phyloP scores from a whole-genome alignment of 257 asterid genomes.

The Solanum corneliomulleri region DNA sequence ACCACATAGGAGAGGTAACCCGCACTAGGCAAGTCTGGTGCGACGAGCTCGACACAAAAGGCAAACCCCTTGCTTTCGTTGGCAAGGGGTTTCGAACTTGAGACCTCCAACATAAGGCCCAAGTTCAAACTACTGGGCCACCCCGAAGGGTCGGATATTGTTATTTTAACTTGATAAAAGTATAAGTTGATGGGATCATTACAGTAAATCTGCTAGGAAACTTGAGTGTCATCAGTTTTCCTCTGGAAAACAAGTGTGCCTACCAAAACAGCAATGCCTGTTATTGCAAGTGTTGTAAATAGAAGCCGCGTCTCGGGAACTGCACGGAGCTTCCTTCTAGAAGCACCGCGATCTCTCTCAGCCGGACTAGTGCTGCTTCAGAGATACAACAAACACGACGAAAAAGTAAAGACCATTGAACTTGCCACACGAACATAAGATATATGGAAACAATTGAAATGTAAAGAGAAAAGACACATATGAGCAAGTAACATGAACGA shows the following conservation, averaged over 20 bases:
- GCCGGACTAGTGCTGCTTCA: constrained; percentile 46
- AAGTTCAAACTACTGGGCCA: too few relatives aligned
- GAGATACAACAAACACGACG: not conserved
- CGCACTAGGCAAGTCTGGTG: too few relatives aligned
- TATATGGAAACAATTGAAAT: not conserved
- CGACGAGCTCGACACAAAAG: too few relatives aligned
- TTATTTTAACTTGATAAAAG: not conserved
- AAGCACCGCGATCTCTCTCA: constrained; percentile 40
- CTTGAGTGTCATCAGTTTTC: constrained; percentile 42
- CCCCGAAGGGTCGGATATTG: not conserved
- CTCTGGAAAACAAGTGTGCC: constrained; percentile 79
- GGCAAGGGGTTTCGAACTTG: too few relatives aligned
- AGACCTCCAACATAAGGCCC: too few relatives aligned
- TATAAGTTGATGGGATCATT: not conserved
- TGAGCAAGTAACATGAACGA: not conserved
- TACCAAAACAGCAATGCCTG: constrained; percentile 82
- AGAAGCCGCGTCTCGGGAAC: constrained; percentile 50
- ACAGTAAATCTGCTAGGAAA: constrained; percentile 16
- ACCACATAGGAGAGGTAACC: too few relatives aligned
- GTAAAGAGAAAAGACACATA: not conserved
- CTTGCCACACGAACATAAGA: not conserved
- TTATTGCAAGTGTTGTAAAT: constrained; percentile 63
- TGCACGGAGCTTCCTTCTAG: constrained; percentile 60
- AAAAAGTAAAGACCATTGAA: not conserved
- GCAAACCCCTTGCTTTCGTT: too few relatives aligned